Evolutionary conservation across 2,329 filamentous ascomycete genomes (phyloP).

Genomic region (Aquanectria penicillioides): DNA sequence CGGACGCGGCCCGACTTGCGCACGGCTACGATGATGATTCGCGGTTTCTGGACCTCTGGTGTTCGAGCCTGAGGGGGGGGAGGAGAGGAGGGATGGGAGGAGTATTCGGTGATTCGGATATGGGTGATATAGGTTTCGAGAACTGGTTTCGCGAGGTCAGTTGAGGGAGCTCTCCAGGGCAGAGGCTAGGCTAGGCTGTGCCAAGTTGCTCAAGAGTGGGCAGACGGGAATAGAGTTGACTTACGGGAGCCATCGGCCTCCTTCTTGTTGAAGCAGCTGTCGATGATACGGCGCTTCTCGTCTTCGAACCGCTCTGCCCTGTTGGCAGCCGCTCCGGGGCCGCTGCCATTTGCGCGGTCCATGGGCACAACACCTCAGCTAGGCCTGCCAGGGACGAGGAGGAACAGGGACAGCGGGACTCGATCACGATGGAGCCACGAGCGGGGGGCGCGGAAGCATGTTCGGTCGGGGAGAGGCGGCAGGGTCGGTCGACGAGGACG

Average conservation of each 20-base stretch:
- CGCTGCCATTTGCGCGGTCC: slow-evolving; percentile 53
- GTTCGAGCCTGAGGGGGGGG: slow-evolving; percentile 81
- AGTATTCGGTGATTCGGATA: slow-evolving; percentile 89
- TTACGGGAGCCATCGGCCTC: slow-evolving; percentile 87
- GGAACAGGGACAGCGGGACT: slow-evolving; percentile 18
- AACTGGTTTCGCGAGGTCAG: slow-evolving; percentile 41
- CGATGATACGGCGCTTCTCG: slow-evolving; percentile 93
- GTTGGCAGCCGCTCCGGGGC: slow-evolving; percentile 47
- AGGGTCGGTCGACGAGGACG: slow-evolving; percentile 2
- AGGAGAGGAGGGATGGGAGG: slow-evolving; percentile 81
- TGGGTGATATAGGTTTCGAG: slow-evolving; percentile 97
- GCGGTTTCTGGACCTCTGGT: slow-evolving; percentile 81
- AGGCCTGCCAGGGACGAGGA: slow-evolving; percentile 23
- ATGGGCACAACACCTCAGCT: slow-evolving; percentile 38
- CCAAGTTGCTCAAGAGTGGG: background rate
- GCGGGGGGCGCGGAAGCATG: slow-evolving; percentile 42
- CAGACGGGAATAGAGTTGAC: slow-evolving; percentile 49
- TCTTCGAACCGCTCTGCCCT: slow-evolving; percentile 91
- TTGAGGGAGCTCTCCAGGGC: background rate
- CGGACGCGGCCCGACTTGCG: slow-evolving; percentile 91
- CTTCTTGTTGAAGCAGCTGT: slow-evolving; percentile 92
- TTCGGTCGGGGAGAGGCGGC: slow-evolving; percentile 29
- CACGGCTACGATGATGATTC: slow-evolving; percentile 93
- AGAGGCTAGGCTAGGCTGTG: background rate
- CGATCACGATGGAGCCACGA: slow-evolving; percentile 38